Evolutionary conservation across 495 filamentous ascomycete genomes (phyloP), one percentile per base, ranked within the genome.

Genomic region (Podospora tetraspora): DNA sequence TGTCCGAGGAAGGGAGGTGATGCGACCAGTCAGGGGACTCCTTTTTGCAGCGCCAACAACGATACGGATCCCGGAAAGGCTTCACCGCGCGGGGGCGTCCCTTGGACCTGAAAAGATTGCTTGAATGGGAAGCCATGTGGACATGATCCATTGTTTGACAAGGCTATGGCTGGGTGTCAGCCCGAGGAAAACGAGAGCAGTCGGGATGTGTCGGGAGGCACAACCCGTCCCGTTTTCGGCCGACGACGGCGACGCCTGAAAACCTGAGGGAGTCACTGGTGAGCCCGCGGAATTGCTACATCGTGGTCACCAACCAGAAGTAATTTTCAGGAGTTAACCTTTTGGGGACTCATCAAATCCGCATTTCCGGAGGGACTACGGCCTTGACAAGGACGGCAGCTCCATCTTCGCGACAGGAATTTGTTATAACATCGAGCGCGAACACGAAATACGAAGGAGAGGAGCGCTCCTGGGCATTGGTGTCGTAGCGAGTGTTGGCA

Each of bases 171-270:
- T 52, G 62, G 16, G 25, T 11, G 57, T 32, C 52, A 59, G 16
- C 25, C 32, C 13, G 34, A 59, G 52, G 11, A 23, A 13, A 30
- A 22, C 23, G 29, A 16, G 30, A n/a, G 30, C 8, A 61, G 5
- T 61, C 65, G 65, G 65, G 30, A 66, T 59, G 27, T 61, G 21
- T 66, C 65, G 65, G 65, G 57, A 34, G 63, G 8, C 27, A 27
- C 27, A 5, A 34, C 21, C 29, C 12, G 34, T 24, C 64, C 25
- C 43, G 43, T 19, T 52, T 52, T 52, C 43, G 19, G 43, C 43
- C 43, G 43, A 52, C 43, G 43, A n/a, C 43, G 43, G 43, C 43
- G 16, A 52, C 43, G 43, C 43, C 43, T 52, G 43, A 52, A 52
- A n/a, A 9, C 43, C 43, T 52, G 19, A 52, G 43, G 37, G 43